A percentile compares a stretch with the other conserved stretches of the same genome.
Conservation (phyloP, 768 basidiomycete genomes). For the Boletus bicolor region DNA sequence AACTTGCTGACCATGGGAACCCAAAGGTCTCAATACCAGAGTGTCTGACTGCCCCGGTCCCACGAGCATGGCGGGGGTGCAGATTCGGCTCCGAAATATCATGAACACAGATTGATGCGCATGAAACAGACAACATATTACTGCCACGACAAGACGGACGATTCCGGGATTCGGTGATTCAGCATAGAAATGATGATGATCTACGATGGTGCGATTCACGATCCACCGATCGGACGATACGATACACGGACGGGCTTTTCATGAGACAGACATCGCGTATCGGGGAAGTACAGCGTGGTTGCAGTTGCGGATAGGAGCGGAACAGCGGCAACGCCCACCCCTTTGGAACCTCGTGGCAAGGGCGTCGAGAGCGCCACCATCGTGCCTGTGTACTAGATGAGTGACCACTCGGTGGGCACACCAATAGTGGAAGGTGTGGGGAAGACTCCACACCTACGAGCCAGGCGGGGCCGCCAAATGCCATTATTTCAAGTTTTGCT, state of each 20-base stretch:
- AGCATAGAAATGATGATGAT: not conserved
- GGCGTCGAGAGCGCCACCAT: not conserved
- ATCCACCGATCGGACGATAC: not conserved
- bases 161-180: not conserved
- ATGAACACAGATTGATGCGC: not conserved
- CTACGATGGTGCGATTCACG: constrained; percentile 5
- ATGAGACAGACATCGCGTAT: constrained; percentile 5
- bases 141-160: not conserved
- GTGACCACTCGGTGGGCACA: not conserved
- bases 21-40: not conserved
- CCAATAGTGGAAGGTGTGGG: not conserved
- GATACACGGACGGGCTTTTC: not conserved
- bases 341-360: not conserved
- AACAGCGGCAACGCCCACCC: not conserved
- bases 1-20: not conserved
- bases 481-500: too few species aligned
- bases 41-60: not conserved
- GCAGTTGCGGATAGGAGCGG: not conserved
- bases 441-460: not conserved
- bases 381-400: not conserved
- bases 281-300: not conserved
- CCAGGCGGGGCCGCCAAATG: too few species aligned
- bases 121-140: not conserved
- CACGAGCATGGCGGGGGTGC: not conserved
- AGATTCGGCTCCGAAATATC: not conserved